Evolutionary conservation across 1,284 basidiomycete genomes (phyloP).

Genomic region (Sporisorium graminicola): DNA sequence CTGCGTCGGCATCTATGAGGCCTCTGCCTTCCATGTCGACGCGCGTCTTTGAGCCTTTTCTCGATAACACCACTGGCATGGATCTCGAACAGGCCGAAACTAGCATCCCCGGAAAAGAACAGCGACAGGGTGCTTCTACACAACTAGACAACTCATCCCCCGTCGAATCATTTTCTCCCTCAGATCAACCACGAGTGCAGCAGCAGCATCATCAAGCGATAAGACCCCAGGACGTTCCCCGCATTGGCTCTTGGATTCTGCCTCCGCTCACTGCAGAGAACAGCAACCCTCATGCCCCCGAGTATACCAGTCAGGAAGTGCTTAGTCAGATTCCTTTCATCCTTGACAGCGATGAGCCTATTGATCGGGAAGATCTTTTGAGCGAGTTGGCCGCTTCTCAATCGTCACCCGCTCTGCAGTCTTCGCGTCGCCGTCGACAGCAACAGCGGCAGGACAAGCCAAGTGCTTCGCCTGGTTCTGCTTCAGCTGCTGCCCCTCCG

Average conservation of each 20-base stretch:
- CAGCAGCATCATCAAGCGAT: background rate
- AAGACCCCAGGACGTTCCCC: constrained; percentile 27
- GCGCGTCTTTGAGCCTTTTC: constrained; percentile 35
- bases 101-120: background rate
- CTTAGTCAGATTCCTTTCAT: constrained; percentile 35
- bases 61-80: constrained; percentile 45
- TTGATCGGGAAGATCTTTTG: background rate
- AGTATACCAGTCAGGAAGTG: constrained; percentile 27
- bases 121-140: background rate
- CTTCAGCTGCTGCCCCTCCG: constrained; percentile 2
- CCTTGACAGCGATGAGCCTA: constrained; percentile 1
- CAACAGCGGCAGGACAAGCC: background rate
- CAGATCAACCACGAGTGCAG: background rate
- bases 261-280: constrained; percentile 37
- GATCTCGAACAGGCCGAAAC: constrained; percentile 27
- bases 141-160: constrained; percentile 18
- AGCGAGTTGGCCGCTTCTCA: constrained; percentile 2
- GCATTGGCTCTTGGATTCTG: constrained; percentile 37
- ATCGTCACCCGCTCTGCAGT: constrained; percentile 1
- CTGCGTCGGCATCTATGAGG: background rate
- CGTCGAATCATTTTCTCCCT: constrained; percentile 40
- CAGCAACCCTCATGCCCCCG: constrained; percentile 20
- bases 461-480: background rate
- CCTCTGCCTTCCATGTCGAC: constrained; percentile 29
- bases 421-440: background rate